These are phyloP conservation scores for Akanthomyces uredinophilus DNA, from an alignment of 2,329 filamentous ascomycete species.

Conservation along the genomic window DNA sequence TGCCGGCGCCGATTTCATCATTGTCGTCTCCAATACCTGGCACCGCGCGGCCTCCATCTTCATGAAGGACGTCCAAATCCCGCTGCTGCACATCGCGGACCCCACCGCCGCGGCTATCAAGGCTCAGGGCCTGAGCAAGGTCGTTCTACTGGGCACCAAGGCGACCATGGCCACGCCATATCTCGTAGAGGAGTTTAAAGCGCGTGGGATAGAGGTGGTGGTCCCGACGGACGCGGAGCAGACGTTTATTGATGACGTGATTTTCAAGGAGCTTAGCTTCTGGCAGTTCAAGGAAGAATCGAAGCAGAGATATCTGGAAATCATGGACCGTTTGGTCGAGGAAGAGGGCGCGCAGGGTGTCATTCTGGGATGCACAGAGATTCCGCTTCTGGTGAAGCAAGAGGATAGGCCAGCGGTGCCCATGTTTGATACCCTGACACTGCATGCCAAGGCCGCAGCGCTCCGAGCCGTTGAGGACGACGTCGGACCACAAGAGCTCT, in stretches of 20 bases:
- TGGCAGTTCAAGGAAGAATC: conserved; percentile 9
- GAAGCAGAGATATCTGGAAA: conserved; percentile 11
- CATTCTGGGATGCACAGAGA: conserved; percentile 19
- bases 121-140: neutral
- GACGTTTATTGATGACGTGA: conserved; percentile 13
- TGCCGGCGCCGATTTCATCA: conserved; percentile 18
- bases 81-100: conserved; percentile 18
- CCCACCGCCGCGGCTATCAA: conserved; percentile 14
- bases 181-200: conserved; percentile 8
- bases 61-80: conserved; percentile 19
- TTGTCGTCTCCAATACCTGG: conserved; percentile 18
- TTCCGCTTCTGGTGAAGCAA: conserved; percentile 18
- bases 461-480: neutral
- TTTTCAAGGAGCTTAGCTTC: conserved; percentile 15
- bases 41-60: conserved; percentile 20
- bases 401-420: conserved; percentile 14
- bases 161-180: conserved; percentile 18
- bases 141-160: conserved; percentile 16
- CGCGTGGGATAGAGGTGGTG: conserved; percentile 14
- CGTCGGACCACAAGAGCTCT: neutral
- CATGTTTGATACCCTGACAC: conserved; percentile 17
- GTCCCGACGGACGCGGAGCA: conserved; percentile 17
- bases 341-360: conserved; percentile 16
- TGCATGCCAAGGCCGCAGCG: conserved; percentile 17
- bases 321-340: conserved; percentile 14